These are phyloP conservation scores for Knoxia roxburghii DNA, from an alignment of 257 asterid species.

Conservation along the genomic window DNA sequence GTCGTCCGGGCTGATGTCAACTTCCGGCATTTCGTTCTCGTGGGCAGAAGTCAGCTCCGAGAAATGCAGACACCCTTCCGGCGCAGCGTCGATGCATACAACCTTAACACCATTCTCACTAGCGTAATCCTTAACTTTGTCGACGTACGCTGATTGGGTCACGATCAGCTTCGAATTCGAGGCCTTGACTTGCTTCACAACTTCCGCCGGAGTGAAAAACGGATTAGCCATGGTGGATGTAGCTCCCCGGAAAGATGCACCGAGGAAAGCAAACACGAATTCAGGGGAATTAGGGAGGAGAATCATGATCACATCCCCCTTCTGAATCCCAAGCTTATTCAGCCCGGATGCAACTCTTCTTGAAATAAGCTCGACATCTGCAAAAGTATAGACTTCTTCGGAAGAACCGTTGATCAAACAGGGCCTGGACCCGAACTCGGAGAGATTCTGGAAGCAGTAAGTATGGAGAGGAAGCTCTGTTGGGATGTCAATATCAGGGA, in stretches of 20 bases:
- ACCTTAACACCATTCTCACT: conserved; percentile 34
- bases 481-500: conserved; percentile 72
- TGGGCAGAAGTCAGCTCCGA: conserved; percentile 43
- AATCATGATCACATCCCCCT: conserved; percentile 75
- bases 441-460: conserved; percentile 68
- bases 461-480: conserved; percentile 67
- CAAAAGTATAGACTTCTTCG: conserved; percentile 45
- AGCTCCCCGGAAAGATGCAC: conserved; percentile 74
- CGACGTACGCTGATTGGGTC: conserved; percentile 47
- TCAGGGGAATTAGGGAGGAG: conserved; percentile 79
- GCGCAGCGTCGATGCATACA: conserved; percentile 40
- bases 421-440: conserved; percentile 32
- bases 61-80: conserved; percentile 47
- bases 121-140: conserved; percentile 49
- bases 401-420: conserved; percentile 73
- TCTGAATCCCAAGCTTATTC: conserved; percentile 48
- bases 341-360: conserved; percentile 55
- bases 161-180: conserved; percentile 53
- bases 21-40: conserved; percentile 52
- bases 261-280: conserved; percentile 74
- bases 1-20: conserved; percentile 53
- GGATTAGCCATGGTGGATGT: conserved; percentile 86
- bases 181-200: conserved; percentile 66
- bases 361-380: conserved; percentile 48
- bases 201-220: conserved; percentile 61